Evolutionary conservation across 1,284 basidiomycete species (phyloP), one percentile per base, ranked within the genome.

Genomic region (Trichosporon coremiiforme): DNA sequence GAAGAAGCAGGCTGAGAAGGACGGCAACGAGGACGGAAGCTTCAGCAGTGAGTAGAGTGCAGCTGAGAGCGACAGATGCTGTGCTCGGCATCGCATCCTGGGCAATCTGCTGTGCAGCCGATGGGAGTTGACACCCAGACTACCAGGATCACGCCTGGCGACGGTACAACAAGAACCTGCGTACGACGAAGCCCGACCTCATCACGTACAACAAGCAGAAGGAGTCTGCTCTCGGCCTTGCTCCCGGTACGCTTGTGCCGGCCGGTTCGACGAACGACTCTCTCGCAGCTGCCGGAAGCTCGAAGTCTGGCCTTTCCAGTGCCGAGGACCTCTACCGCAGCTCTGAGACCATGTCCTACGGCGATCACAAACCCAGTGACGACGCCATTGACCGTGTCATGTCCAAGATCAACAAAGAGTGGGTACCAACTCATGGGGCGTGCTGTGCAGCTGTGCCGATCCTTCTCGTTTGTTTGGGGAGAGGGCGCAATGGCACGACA

Each of bases 311-410:
- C 15, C 73, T 93, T 33, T 90, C 91, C 8, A 79, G 80, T 17
- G 87, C 88, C 8, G 93, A 95, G 74, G 89, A 88, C 74, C 85
- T 96, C 55, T 97, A 97, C 82, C 88, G 94, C 69, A 93, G 95
- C 75, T 91, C 93, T 33, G 95, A 96, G 75, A 92, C 90, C 12
- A 85, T 97, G 57, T 86, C 93, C 15, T 98, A 98, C 79, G 96
- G 93, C 1, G 94, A 98, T 80, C 94, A 89, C 85, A 95, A 94
- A 78, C 97, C 96, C 0, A 89, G 87, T 38, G 95, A 99, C 77
- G 95, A 96, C 62, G 95, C 94, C 4, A 91, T 99, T 73, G 97
- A 99, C 83, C 86, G 93, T 25, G 91, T 99, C 17, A 90, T 97
- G 22, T 85, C 87, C 70, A 96, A 98, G 84, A 90, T 99, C 77